phyloP scores from a whole-genome alignment of 768 basidiomycete genomes.

The Pisolithus marmoratus region DNA sequence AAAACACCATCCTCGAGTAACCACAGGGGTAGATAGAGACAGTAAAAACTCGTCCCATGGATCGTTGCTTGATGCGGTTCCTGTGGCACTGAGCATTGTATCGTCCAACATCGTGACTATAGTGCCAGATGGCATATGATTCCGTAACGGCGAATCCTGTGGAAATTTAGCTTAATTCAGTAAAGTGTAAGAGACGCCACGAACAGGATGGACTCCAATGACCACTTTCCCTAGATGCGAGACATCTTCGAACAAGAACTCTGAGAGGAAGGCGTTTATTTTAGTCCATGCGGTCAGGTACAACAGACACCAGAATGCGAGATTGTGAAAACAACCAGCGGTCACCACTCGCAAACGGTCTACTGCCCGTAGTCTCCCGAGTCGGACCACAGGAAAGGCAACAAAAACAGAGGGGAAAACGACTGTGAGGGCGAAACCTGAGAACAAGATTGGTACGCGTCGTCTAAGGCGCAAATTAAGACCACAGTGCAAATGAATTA shows the following conservation, averaged over 20 bases:
- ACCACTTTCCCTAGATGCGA: slow-evolving; percentile 50
- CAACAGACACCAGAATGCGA: slow-evolving; percentile 51
- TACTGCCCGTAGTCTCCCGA: slow-evolving; percentile 34
- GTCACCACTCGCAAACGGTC: slow-evolving; percentile 57
- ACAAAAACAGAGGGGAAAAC: slow-evolving; percentile 75
- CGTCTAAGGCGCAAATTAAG: slow-evolving; percentile 42
- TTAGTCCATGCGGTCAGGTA: slow-evolving; percentile 30
- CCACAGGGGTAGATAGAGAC: slow-evolving; percentile 2
- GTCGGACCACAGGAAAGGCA: slow-evolving; percentile 41
- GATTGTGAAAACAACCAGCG: slow-evolving; percentile 77
- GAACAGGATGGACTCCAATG: slow-evolving; percentile 45
- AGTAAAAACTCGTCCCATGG: slow-evolving; percentile 46
- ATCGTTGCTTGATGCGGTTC: slow-evolving; percentile 20
- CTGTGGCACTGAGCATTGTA: slow-evolving; percentile 31
- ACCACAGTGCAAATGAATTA: not conserved
- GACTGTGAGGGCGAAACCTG: slow-evolving; percentile 56
- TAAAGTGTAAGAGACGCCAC: slow-evolving; percentile 16
- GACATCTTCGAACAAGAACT: slow-evolving; percentile 47
- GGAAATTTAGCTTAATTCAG: slow-evolving; percentile 3
- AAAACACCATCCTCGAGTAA: slow-evolving; percentile 59
- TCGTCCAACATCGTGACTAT: slow-evolving; percentile 69
- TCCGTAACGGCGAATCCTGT: slow-evolving; percentile 58
- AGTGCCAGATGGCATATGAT: slow-evolving; percentile 49
- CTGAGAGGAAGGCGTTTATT: slow-evolving; percentile 21
- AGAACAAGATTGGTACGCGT: slow-evolving; percentile 52